Evolutionary conservation across 2,329 filamentous ascomycete genomes (phyloP), one percentile per base, ranked within the genome.

Genomic region (Arthrinium puccinioides): DNA sequence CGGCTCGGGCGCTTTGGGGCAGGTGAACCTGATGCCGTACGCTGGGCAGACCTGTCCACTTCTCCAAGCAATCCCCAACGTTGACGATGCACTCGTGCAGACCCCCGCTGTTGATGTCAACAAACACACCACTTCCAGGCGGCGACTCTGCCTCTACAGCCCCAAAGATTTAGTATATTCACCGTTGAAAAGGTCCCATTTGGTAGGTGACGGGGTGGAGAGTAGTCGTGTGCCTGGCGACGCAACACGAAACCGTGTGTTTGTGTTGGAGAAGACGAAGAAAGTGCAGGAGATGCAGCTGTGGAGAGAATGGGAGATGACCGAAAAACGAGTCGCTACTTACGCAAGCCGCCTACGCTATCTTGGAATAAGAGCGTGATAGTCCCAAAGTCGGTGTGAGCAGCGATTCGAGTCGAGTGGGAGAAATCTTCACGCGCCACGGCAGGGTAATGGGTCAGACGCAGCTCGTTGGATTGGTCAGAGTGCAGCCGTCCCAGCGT

Each of bases 41-140:
- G 10, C 29, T 32, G 29, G 20, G 14, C 3, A 32, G 29, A 18
- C 29, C 29, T 21, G 29, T 21, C 29, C 29, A 32, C 19, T 32
- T 32, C n/a, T 9, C 13, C 11, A 32, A 15, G 18, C 29, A 32
- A 20, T 32, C 29, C 2, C 29, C 29, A 9, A 32, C 29, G 19
- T 32, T 32, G 18, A 32, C 29, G 19, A 32, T 32, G 29, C 29
- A 32, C 10, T 32, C 29, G 19, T 32, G 29, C 18, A 9, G 29
- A 2, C 29, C 29, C 9, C 18, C 29, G 6, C 29, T 32, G 6
- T 11, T n/a, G 18, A 32, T 20, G 9, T 32, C 29, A n/a, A 21
- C 29, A 9, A 32, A 32, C 10, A 9, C 11, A 4, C 29, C 29
- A 20, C 29, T 32, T 3, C 29, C 18, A n/a, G 19, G 11, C 11